Evolutionary conservation across 2,329 filamentous ascomycete genomes (phyloP).

Genomic region (Capronia epimyces): DNA sequence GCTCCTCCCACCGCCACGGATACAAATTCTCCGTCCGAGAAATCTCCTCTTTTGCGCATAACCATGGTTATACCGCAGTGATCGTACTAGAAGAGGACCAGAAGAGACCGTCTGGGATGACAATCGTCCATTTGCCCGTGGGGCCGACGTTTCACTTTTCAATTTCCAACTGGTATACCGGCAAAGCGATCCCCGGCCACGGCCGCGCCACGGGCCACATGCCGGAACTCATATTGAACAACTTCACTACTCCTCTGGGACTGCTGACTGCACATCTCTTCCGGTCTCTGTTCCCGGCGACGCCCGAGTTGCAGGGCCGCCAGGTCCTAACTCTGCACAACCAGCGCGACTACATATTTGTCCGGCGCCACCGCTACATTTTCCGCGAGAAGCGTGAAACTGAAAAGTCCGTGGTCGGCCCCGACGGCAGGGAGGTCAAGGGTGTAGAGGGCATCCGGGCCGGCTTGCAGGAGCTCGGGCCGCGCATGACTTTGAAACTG

Average conservation of each 20-base stretch:
- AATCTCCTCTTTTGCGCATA: slow-evolving; percentile 77
- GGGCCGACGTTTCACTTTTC: slow-evolving; percentile 92
- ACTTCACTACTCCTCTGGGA: slow-evolving; percentile 89
- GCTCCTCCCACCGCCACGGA: slow-evolving; percentile 73
- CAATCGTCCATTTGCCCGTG: slow-evolving; percentile 73
- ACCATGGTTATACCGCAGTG: slow-evolving; percentile 76
- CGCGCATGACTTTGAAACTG: slow-evolving; percentile 77
- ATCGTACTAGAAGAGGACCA: slow-evolving; percentile 82
- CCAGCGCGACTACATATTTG: slow-evolving; percentile 92
- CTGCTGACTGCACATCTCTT: slow-evolving; percentile 82
- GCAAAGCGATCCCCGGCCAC: slow-evolving; percentile 81
- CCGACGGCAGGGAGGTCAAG: slow-evolving; percentile 75
- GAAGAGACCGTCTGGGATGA: slow-evolving; percentile 76
- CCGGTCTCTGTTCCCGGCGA: slow-evolving; percentile 69
- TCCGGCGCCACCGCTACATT: slow-evolving; percentile 82
- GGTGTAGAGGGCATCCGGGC: slow-evolving; percentile 81
- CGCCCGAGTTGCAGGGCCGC: slow-evolving; percentile 75
- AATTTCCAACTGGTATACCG: slow-evolving; percentile 85
- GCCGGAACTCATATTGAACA: slow-evolving; percentile 84
- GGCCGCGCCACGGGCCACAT: slow-evolving; percentile 85
- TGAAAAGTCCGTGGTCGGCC: slow-evolving; percentile 77
- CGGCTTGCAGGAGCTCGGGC: slow-evolving; percentile 85
- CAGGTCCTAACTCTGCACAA: slow-evolving; percentile 93
- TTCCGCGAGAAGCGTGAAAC: slow-evolving; percentile 83
- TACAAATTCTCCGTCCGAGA: slow-evolving; percentile 91